phyloP scores from a whole-genome alignment of 768 basidiomycete species.

The Epithele typhae region DNA sequence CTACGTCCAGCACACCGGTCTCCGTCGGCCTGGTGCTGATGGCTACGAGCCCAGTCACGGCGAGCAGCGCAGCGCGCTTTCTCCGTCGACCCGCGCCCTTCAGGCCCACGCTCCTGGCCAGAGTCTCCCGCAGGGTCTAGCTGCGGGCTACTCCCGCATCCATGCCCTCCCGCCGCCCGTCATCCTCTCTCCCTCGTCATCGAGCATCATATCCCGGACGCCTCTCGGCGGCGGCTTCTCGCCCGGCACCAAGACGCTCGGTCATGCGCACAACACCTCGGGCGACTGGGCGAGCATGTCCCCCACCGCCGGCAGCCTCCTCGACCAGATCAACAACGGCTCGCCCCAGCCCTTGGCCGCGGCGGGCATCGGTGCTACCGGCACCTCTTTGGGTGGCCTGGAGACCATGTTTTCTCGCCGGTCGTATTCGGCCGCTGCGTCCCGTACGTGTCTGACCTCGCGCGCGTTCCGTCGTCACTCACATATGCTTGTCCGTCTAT shows the following conservation, averaged over 20 bases:
- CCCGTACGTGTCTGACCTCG: conserved; percentile 17
- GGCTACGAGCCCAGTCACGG: conserved; percentile 18
- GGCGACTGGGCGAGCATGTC: conserved; percentile 30
- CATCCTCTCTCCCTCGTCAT: conserved; percentile 33
- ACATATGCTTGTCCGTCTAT: not conserved
- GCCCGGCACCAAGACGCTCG: conserved; percentile 21
- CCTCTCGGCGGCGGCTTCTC: conserved; percentile 21
- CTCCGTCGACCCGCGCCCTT: conserved; percentile 73
- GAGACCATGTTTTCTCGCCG: conserved; percentile 55
- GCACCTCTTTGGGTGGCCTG: conserved; percentile 25
- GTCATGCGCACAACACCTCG: conserved; percentile 18
- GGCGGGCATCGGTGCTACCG: not conserved
- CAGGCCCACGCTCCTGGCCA: conserved; percentile 89
- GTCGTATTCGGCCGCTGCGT: conserved; percentile 47
- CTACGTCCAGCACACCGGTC: conserved; percentile 34
- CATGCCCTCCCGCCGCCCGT: conserved; percentile 57
- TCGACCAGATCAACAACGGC: conserved; percentile 23
- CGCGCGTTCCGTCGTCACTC: not conserved
- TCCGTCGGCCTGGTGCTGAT: conserved; percentile 27
- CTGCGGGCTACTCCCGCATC: conserved; percentile 85
- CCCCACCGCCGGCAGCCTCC: conserved; percentile 18
- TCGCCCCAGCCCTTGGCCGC: conserved; percentile 17
- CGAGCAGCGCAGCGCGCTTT: conserved; percentile 37
- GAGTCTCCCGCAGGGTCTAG: conserved; percentile 87
- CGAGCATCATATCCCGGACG: conserved; percentile 26